Percentiles rank a stretch among this genome's conserved stretches.
These are phyloP conservation scores for Rhizoclosmatium globosum DNA, from an alignment of 192 early-diverging fungal genomes.

Conservation along the genomic window DNA sequence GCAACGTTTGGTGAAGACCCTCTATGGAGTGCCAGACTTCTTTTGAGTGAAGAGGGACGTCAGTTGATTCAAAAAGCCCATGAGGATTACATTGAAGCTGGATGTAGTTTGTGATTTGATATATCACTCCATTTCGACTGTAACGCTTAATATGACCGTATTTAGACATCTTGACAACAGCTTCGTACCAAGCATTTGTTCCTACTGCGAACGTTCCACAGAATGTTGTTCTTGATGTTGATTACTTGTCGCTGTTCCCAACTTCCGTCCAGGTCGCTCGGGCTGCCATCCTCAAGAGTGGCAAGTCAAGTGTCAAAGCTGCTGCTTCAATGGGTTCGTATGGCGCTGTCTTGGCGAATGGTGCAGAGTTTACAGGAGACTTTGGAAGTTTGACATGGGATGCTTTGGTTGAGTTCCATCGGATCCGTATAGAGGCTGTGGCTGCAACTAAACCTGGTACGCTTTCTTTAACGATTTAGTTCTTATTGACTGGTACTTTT, in stretches of 20 bases:
- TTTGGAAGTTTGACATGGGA: conserved; percentile 53
- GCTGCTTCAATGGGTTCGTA: conserved; percentile 72
- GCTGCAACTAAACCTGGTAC: conserved; percentile 23
- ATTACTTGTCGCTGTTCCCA: conserved; percentile 5
- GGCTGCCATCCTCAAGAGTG: not conserved
- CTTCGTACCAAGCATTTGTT: conserved; percentile 26
- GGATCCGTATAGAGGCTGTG: conserved; percentile 46
- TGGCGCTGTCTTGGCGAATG: conserved; percentile 70
- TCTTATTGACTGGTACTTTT: not conserved
- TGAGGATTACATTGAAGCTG: conserved; percentile 4
- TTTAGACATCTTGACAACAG: conserved; percentile 25
- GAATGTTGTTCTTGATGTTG: not conserved
- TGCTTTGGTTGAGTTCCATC: conserved; percentile 64
- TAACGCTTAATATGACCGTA: not conserved
- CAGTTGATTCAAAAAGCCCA: conserved; percentile 19
- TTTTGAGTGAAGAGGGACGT: conserved; percentile 4
- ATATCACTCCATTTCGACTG: not conserved
- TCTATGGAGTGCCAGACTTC: conserved; percentile 17
- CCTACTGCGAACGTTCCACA: conserved; percentile 11
- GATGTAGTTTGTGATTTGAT: not conserved
- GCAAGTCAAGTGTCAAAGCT: conserved; percentile 20
- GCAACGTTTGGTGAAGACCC: not conserved
- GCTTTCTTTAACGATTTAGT: not conserved
- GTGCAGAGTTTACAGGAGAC: conserved; percentile 73
- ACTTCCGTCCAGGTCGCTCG: conserved; percentile 7